These are phyloP conservation scores for Lagenidium sp. DNA, from an alignment of 352 stramenopile species.

Conservation along the genomic window DNA sequence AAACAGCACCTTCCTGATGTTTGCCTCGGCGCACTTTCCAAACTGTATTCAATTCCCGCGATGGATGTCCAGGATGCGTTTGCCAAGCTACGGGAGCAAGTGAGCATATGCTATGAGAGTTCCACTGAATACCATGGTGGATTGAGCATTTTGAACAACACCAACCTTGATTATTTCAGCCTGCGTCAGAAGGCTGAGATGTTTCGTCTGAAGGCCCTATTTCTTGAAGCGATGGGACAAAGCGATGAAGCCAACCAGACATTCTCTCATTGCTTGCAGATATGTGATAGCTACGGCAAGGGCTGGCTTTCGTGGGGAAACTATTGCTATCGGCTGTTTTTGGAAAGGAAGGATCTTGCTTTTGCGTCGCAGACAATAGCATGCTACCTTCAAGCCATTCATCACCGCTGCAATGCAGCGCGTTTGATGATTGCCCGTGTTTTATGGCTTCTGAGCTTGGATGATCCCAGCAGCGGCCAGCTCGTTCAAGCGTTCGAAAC, in stretches of 20 bases:
- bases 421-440: constrained; percentile 87
- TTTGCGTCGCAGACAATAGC: constrained; percentile 87
- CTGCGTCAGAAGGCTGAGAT: constrained; percentile 89
- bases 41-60: constrained; percentile 80
- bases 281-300: constrained; percentile 90
- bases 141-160: constrained; percentile 90
- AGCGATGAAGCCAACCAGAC: constrained; percentile 81
- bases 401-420: constrained; percentile 85
- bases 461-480: constrained; percentile 56
- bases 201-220: constrained; percentile 89
- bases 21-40: constrained; percentile 74
- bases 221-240: constrained; percentile 78
- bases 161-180: constrained; percentile 91
- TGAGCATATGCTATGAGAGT: constrained; percentile 89
- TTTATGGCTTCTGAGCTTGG: constrained; percentile 86
- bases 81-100: constrained; percentile 88
- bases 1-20: constrained; percentile 89
- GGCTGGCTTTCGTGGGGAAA: constrained; percentile 94
- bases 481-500: constrained; percentile 89
- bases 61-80: constrained; percentile 93
- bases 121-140: constrained; percentile 81
- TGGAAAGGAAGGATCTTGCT: constrained; percentile 59
- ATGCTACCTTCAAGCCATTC: constrained; percentile 91
- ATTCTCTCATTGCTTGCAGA: constrained; percentile 88
- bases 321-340: constrained; percentile 85